Conservation (phyloP, 495 filamentous ascomycete genomes). For the Neurospora sp. region DNA sequence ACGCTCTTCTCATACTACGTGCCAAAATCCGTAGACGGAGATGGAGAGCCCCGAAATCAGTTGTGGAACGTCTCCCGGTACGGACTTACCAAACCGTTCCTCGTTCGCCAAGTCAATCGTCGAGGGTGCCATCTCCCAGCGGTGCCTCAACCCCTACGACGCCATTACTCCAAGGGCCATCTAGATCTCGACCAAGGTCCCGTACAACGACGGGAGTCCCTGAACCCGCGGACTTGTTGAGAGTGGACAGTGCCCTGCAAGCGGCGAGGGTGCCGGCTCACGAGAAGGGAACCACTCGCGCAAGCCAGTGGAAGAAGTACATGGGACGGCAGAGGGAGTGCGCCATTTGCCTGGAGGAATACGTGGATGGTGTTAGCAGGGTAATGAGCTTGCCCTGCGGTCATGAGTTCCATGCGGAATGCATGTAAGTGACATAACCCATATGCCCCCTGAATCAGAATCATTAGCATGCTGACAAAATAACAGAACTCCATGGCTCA, state of each 20-base stretch:
- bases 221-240: slow-evolving; percentile 29
- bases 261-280: slow-evolving; percentile 15
- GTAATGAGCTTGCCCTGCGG: slow-evolving; percentile 99
- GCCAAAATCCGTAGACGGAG: slow-evolving; percentile 81
- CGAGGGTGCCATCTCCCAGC: slow-evolving; percentile 42
- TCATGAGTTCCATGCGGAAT: slow-evolving; percentile 94
- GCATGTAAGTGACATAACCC: slow-evolving; percentile 68
- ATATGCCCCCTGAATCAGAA: neutral
- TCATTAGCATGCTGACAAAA: slow-evolving; percentile 14
- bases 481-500: slow-evolving; percentile 90
- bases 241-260: slow-evolving; percentile 29
- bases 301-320: slow-evolving; percentile 67
- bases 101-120: slow-evolving; percentile 48
- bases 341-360: slow-evolving; percentile 96
- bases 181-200: slow-evolving; percentile 50
- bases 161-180: slow-evolving; percentile 57
- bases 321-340: slow-evolving; percentile 85
- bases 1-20: slow-evolving; percentile 76
- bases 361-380: slow-evolving; percentile 83
- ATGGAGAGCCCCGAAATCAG: slow-evolving; percentile 92
- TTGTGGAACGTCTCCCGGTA: slow-evolving; percentile 90
- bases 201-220: slow-evolving; percentile 53
- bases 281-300: slow-evolving; percentile 41
- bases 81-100: slow-evolving; percentile 84
- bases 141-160: slow-evolving; percentile 57